Conservation (phyloP, 164 flowering plant species). For the Umbellularia californica region DNA sequence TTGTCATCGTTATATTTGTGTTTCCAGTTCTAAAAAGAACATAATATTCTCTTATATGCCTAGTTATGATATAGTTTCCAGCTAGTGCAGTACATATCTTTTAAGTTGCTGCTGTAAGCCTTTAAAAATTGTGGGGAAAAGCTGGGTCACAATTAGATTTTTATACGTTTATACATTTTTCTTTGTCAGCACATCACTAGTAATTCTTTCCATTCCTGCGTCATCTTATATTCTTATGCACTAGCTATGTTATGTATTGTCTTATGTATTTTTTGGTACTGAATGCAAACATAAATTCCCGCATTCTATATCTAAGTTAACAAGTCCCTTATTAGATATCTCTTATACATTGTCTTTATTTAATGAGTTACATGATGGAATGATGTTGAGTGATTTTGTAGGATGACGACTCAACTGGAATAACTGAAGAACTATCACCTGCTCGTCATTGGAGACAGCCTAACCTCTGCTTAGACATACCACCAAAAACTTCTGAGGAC, state of each 20-base stretch:
- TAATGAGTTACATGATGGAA: background rate
- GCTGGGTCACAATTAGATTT: background rate
- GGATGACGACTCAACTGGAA: conserved; percentile 37
- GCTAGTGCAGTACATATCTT: background rate
- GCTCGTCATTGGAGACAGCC: conserved; percentile 21
- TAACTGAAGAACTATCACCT: conserved; percentile 33
- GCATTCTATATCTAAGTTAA: background rate
- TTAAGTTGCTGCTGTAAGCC: background rate
- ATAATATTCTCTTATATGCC: background rate
- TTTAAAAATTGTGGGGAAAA: background rate
- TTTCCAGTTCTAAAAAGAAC: background rate
- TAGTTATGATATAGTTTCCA: background rate
- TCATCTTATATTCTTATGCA: background rate
- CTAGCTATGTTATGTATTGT: background rate
- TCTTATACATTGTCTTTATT: background rate
- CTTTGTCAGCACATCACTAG: background rate
- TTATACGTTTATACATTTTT: background rate
- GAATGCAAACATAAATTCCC: background rate
- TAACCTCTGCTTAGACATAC: conserved; percentile 35
- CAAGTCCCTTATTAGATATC: background rate
- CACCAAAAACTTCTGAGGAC: conserved; percentile 30
- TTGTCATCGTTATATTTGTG: too few species aligned
- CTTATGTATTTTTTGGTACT: background rate
- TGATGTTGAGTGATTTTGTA: conserved; percentile 14
- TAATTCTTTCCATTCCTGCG: background rate